Conservation (phyloP, 257 asterid genomes). For the Solanum pennellii region DNA sequence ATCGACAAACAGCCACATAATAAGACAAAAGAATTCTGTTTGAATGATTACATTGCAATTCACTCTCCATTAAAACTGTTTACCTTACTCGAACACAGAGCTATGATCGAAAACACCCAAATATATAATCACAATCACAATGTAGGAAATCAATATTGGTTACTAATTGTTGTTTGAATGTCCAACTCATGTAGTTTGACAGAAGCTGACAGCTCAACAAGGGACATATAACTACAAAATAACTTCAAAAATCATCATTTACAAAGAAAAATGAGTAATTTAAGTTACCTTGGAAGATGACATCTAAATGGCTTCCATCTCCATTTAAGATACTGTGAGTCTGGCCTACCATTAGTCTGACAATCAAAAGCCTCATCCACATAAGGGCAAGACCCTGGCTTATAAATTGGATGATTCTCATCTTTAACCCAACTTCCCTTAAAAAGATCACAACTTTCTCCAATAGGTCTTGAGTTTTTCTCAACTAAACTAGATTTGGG, state of each 20-base stretch:
- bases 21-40: not conserved
- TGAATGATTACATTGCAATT: not conserved
- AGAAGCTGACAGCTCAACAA: not conserved
- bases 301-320: slow-evolving; percentile 89
- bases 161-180: not conserved
- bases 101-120: not conserved
- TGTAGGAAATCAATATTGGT: not conserved
- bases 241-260: not conserved
- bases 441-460: slow-evolving; percentile 43
- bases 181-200: not conserved
- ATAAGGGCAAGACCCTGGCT: slow-evolving; percentile 71
- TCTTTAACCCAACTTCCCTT: slow-evolving; percentile 81
- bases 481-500: not conserved
- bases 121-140: not conserved
- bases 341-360: slow-evolving; percentile 81
- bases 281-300: slow-evolving; percentile 65
- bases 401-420: slow-evolving; percentile 63
- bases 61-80: not conserved
- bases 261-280: not conserved
- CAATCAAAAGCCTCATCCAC: slow-evolving; percentile 90
- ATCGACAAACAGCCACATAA: not conserved
- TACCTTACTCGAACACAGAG: not conserved
- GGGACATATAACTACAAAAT: not conserved
- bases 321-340: slow-evolving; percentile 66
- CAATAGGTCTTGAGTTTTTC: not conserved